Evolutionary conservation across 148 eudicot species (phyloP).

Genomic region (Chenopodium berlandieri): DNA sequence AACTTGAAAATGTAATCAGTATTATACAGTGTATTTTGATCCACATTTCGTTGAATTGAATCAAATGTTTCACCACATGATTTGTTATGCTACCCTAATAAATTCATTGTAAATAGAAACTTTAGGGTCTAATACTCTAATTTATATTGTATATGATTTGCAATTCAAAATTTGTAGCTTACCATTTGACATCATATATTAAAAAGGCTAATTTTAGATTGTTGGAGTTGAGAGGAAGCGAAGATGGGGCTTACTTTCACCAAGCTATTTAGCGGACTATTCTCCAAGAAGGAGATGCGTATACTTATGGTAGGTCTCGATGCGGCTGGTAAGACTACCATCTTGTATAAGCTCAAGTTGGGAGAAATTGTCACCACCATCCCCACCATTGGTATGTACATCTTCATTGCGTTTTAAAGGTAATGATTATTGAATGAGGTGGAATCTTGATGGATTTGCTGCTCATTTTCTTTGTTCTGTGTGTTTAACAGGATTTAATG

Average conservation of each 20-base stretch:
- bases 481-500: slow-evolving; percentile 35
- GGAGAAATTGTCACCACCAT: slow-evolving; percentile 79
- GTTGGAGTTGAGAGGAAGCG: slow-evolving; percentile 21
- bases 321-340: slow-evolving; percentile 81
- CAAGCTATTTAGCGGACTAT: slow-evolving; percentile 66
- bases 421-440: background rate
- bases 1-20: background rate
- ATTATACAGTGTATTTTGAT: no score
- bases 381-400: slow-evolving; percentile 64
- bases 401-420: background rate
- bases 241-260: slow-evolving; percentile 68
- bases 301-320: slow-evolving; percentile 80
- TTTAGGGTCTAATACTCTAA: no score
- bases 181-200: background rate
- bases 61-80: no score
- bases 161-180: background rate
- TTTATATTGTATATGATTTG: background rate
- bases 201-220: background rate
- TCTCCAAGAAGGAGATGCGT: slow-evolving; percentile 74
- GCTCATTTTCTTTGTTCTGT: background rate
- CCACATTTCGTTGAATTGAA: no score
- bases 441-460: background rate
- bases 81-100: no score
- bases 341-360: slow-evolving; percentile 72
- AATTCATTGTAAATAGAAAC: no score